These are phyloP conservation scores for Trypanosoma grayi DNA, from an alignment of 208 protist genomes.

Conservation along the genomic window DNA sequence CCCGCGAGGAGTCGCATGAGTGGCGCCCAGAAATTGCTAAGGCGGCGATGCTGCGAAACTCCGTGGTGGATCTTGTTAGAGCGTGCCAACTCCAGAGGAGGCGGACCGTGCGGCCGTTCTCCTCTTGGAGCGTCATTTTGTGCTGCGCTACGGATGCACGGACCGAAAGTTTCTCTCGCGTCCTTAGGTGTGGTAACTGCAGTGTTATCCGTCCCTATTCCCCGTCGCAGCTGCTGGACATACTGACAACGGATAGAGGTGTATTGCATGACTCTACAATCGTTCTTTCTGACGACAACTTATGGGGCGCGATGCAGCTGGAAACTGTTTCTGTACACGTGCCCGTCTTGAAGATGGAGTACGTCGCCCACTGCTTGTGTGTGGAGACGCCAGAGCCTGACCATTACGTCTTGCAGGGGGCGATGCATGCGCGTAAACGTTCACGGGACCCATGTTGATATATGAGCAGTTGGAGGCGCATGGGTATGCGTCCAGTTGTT, in stretches of 20 bases:
- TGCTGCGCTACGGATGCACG: slow-evolving; percentile 37
- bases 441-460: neutral
- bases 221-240: slow-evolving; percentile 3
- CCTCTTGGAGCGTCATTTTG: slow-evolving; percentile 44
- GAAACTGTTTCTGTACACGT: slow-evolving; percentile 22
- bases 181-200: slow-evolving; percentile 57
- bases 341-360: slow-evolving; percentile 53
- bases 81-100: slow-evolving; percentile 45
- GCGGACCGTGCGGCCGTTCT: slow-evolving; percentile 33
- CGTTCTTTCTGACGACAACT: slow-evolving; percentile 53
- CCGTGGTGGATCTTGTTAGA: slow-evolving; percentile 33
- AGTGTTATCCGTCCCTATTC: slow-evolving; percentile 2
- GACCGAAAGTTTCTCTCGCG: slow-evolving; percentile 42
- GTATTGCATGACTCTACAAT: slow-evolving; percentile 11
- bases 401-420: slow-evolving; percentile 27
- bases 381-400: slow-evolving; percentile 20
- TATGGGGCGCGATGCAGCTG: slow-evolving; percentile 44
- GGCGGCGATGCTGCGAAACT: slow-evolving; percentile 20
- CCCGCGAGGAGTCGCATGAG: slow-evolving; percentile 45
- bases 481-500: too few species aligned
- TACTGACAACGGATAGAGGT: neutral
- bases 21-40: slow-evolving; percentile 41
- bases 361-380: slow-evolving; percentile 64
- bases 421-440: slow-evolving; percentile 18
- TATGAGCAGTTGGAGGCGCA: too few species aligned